These are phyloP conservation scores for Rhynchospora breviuscula DNA, from an alignment of 176 grass and related monocot genomes.

Conservation along the genomic window DNA sequence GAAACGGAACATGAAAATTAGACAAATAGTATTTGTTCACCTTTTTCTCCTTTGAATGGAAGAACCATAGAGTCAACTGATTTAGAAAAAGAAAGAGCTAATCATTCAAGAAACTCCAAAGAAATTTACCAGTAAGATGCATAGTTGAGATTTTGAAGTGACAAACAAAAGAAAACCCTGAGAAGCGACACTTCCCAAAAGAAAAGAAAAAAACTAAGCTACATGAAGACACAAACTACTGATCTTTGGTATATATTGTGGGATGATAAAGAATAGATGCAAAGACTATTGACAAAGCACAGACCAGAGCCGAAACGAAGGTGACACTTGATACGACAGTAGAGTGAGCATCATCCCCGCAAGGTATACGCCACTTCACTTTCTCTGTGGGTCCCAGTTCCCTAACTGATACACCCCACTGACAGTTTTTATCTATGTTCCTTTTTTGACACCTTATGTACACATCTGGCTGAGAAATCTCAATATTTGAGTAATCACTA, in stretches of 20 bases:
- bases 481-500: constrained; percentile 39
- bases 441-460: constrained; percentile 48
- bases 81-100: neutral
- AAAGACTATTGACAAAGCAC: constrained; percentile 56
- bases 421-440: constrained; percentile 16
- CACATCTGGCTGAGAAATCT: constrained; percentile 42
- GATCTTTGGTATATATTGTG: neutral
- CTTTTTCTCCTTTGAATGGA: neutral
- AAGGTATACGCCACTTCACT: constrained; percentile 57
- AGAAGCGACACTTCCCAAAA: neutral
- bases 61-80: neutral
- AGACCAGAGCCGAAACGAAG: constrained; percentile 60
- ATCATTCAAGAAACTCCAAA: neutral
- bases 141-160: neutral
- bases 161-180: neutral
- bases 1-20: no score
- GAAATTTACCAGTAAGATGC: neutral
- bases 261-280: constrained; percentile 30
- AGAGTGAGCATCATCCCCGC: constrained; percentile 47
- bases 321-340: constrained; percentile 59
- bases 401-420: constrained; percentile 28
- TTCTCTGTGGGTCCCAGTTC: constrained; percentile 18
- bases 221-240: neutral
- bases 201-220: neutral
- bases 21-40: no score